Conservation (phyloP, 2,329 filamentous ascomycete species). For the Xylaria sp. region DNA sequence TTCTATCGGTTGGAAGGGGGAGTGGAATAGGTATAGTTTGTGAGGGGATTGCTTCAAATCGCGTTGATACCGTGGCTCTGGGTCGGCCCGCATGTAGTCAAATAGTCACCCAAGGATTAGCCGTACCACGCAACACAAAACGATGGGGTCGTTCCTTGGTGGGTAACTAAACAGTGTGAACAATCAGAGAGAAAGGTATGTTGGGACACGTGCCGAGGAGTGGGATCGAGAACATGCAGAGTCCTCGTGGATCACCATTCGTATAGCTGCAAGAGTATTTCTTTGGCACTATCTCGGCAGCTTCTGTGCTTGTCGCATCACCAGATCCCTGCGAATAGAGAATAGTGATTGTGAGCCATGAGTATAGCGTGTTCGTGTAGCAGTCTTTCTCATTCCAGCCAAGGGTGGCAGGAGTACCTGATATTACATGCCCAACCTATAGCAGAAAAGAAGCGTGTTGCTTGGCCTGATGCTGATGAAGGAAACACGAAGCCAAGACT, state of each 20-base stretch:
- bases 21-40: slow-evolving; percentile 12
- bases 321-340: slow-evolving; percentile 1
- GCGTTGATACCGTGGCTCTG: slow-evolving; percentile 35
- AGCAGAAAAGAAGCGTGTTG: neutral
- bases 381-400: slow-evolving; percentile 8
- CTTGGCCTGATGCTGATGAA: slow-evolving; percentile 10
- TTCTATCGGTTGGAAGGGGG: slow-evolving; percentile 3
- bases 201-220: slow-evolving; percentile 14
- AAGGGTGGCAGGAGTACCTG: slow-evolving; percentile 2
- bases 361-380: slow-evolving; percentile 4
- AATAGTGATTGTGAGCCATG: slow-evolving; percentile 7
- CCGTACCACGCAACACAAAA: slow-evolving; percentile 25
- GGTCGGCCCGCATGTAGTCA: slow-evolving; percentile 35
- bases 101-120: slow-evolving; percentile 31
- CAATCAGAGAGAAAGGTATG: neutral
- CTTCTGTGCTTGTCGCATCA: slow-evolving; percentile 9
- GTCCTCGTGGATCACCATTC: slow-evolving; percentile 1
- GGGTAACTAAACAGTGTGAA: slow-evolving; percentile 26
- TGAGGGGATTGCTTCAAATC: slow-evolving; percentile 20
- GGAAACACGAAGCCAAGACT: neutral
- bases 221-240: slow-evolving; percentile 2
- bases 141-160: slow-evolving; percentile 24
- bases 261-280: neutral
- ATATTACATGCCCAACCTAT: slow-evolving; percentile 8
- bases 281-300: slow-evolving; percentile 26